Evolutionary conservation across 2,329 filamentous ascomycete genomes (phyloP).

Genomic region (Aspergillus puulaauensis): DNA sequence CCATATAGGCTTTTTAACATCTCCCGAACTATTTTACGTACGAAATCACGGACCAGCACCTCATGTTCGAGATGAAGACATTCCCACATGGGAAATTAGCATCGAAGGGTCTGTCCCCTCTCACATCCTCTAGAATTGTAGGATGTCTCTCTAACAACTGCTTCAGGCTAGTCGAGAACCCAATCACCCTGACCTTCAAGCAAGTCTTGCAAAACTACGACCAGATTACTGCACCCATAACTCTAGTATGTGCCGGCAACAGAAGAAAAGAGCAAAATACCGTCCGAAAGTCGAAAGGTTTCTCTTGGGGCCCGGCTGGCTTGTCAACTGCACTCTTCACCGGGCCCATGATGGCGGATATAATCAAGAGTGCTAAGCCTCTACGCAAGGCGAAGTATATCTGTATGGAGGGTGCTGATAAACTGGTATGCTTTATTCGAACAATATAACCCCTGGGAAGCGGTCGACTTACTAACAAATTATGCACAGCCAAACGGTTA

Average conservation of each 20-base stretch:
- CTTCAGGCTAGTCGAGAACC: constrained; percentile 69
- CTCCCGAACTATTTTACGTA: constrained; percentile 86
- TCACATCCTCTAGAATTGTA: background rate
- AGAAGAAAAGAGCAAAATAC: constrained; percentile 90
- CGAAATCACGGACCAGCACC: constrained; percentile 87
- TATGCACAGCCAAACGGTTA: constrained; percentile 70
- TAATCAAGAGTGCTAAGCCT: constrained; percentile 68
- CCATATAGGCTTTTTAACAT: constrained; percentile 73
- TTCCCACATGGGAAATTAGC: constrained; percentile 76
- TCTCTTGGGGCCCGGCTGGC: constrained; percentile 89
- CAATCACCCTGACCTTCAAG: constrained; percentile 68
- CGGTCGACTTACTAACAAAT: constrained; percentile 8
- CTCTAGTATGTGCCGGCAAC: constrained; percentile 89
- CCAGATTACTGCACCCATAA: constrained; percentile 81
- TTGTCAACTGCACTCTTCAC: constrained; percentile 87
- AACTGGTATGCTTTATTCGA: constrained; percentile 51
- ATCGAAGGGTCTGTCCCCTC: constrained; percentile 63
- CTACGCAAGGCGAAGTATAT: constrained; percentile 73
- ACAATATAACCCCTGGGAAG: background rate
- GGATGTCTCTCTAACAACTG: constrained; percentile 6
- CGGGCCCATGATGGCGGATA: constrained; percentile 71
- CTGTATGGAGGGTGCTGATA: constrained; percentile 89
- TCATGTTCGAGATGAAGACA: constrained; percentile 67
- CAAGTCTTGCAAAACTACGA: constrained; percentile 73
- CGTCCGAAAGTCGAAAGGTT: constrained; percentile 86